Percentiles rank a stretch among this genome's conserved stretches.
phyloP scores from a whole-genome alignment of 495 filamentous ascomycete genomes.

The Massariosphaeria phaeospora region DNA sequence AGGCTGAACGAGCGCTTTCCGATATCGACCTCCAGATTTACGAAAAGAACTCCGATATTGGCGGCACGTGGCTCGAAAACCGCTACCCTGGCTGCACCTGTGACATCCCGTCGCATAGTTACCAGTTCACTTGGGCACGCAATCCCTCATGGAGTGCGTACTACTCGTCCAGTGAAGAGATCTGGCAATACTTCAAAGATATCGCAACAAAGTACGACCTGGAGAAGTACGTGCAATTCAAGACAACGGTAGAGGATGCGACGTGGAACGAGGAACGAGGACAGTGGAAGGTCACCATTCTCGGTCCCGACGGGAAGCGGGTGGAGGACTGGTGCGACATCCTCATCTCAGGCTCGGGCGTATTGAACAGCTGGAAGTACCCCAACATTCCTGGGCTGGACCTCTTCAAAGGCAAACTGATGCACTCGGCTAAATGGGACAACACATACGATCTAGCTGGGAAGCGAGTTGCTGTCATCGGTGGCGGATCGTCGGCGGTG shows the following conservation, averaged over 20 bases:
- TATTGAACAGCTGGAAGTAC: slow-evolving; percentile 17
- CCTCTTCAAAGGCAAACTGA: slow-evolving; percentile 12
- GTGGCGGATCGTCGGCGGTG: slow-evolving; percentile 8
- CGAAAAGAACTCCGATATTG: slow-evolving; percentile 42
- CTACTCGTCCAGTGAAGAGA: slow-evolving; percentile 17
- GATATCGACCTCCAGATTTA: slow-evolving; percentile 37
- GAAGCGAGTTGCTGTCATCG: slow-evolving; percentile 18
- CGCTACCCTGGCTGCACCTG: slow-evolving; percentile 15
- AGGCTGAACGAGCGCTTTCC: slow-evolving; percentile 31
- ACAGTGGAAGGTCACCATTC: slow-evolving; percentile 15
- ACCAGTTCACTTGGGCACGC: slow-evolving; percentile 19
- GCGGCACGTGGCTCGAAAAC: slow-evolving; percentile 46
- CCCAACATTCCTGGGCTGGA: slow-evolving; percentile 11
- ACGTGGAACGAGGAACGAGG: slow-evolving; percentile 11
- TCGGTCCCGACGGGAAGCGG: slow-evolving; percentile 12
- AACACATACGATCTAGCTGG: slow-evolving; percentile 10
- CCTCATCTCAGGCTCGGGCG: slow-evolving; percentile 8
- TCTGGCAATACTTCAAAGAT: slow-evolving; percentile 19
- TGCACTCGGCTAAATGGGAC: slow-evolving; percentile 13
- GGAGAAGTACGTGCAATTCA: slow-evolving; percentile 11
- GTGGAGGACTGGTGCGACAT: slow-evolving; percentile 13
- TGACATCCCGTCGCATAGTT: slow-evolving; percentile 16
- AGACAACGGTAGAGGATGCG: slow-evolving; percentile 5
- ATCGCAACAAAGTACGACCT: slow-evolving; percentile 6
- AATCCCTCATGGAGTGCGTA: slow-evolving; percentile 10